Base-by-base conservation (phyloP, 2,329 filamentous ascomycete genomes). In the Ophiostoma australiae region DNA sequence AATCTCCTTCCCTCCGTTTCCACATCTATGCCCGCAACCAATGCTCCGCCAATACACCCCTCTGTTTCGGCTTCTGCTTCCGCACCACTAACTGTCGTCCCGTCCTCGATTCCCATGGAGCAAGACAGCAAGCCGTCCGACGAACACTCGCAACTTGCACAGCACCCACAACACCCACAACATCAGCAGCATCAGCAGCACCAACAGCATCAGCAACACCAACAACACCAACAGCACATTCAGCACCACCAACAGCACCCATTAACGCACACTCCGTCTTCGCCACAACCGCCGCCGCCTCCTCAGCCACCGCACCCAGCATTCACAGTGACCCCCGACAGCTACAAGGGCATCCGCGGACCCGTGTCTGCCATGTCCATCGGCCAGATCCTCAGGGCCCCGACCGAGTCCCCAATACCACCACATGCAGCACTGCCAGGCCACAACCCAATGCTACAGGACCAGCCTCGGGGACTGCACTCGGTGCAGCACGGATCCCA, bases 361-460 rank as follows among this genome's bases (percentile, higher is more conserved):
- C 81, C 85, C 74, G 83, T 87, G 63, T 81, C 85, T 68, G 73
- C 84, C 76, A 75, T 83, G 73, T 75, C 76, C 15, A 76, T 77
- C 8, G 71, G 75, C 33, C 76, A 78, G 66, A 76, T 76, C 23
- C 74, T 77, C 69, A 76, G 75, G 17, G 74, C 75, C 6, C 72
- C 74, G 6, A 74, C 73, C 63, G 76, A 78, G 63, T 75, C 77
- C 17, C 70, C 74, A 68, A 76, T 76, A 65, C 73, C 78, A 4
- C 75, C 76, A 44, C 76, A 75, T 71, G 73, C 73, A 27, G 74
- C 71, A 67, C 74, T 76, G 55, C 74, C 75, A 15, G 68, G 70
- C 67, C 76, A 77, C 72, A 76, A 76, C 70, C 76, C 78, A 7
- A 77, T 79, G 73, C 75, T 78, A 8, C 77, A 79, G 66, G 75